Conservation (phyloP, 225 moss, liverwort and hornwort species). For the Straminergon stramineum region DNA sequence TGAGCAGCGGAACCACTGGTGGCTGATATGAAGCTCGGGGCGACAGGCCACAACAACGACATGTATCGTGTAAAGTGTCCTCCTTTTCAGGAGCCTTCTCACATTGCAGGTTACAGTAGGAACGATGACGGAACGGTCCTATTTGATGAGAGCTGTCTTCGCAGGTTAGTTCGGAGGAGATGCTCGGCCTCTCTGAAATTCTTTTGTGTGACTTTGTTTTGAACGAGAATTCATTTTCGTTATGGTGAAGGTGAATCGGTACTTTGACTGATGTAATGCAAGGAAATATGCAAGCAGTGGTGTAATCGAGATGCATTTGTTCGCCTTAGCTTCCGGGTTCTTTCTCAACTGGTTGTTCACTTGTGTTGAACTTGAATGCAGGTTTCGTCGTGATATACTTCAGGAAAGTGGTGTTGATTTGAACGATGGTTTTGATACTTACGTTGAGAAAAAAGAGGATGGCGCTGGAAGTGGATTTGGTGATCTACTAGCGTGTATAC, state of each 20-base stretch:
- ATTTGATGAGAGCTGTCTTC: slow-evolving; percentile 88
- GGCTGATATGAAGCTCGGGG: slow-evolving; percentile 93
- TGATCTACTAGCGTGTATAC: slow-evolving; percentile 81
- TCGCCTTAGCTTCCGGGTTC: background rate
- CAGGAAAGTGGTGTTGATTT: slow-evolving; percentile 64
- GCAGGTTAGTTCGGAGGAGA: slow-evolving; percentile 30
- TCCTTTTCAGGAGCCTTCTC: slow-evolving; percentile 88
- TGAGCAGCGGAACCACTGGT: slow-evolving; percentile 57
- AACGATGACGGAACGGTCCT: slow-evolving; percentile 57
- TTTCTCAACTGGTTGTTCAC: background rate
- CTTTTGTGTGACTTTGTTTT: background rate
- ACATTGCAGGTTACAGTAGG: slow-evolving; percentile 84
- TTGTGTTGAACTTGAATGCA: slow-evolving; percentile 17
- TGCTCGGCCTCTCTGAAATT: background rate
- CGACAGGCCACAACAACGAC: slow-evolving; percentile 81
- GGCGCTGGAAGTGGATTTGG: slow-evolving; percentile 72
- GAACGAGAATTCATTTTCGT: background rate
- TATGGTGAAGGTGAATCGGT: background rate
- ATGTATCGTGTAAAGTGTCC: slow-evolving; percentile 80
- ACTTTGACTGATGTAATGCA: background rate
- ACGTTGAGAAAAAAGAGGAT: slow-evolving; percentile 89
- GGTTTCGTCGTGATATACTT: slow-evolving; percentile 71
- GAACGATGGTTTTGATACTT: slow-evolving; percentile 88
- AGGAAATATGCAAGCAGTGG: background rate
- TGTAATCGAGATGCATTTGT: background rate